Evolutionary conservation across 441 rosid species (phyloP), one percentile per base, ranked within the genome.

Genomic region (Raphanus hybrid): DNA sequence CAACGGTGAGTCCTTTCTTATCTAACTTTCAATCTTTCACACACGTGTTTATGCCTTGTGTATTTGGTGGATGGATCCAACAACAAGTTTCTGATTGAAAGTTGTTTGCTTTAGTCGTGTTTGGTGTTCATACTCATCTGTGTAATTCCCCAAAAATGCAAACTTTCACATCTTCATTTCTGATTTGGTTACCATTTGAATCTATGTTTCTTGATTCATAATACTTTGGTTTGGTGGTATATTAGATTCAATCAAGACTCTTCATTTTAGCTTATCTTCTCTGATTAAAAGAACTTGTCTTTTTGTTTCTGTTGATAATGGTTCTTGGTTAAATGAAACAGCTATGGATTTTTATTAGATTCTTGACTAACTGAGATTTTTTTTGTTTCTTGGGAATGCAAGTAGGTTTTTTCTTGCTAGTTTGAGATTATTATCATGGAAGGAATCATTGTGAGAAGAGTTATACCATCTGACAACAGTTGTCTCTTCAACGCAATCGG

Each of bases 391-490:
- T 48, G 4, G 74, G 52, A 50, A 54, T 83, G 73, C 39, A 71
- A 71, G 52, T 79, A 84, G 34, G 57, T 2, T 35, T 16, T 29
- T 8, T 8, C 57, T 52, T 16, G 6, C 68, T 64, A 64, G 84
- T 65, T 73, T 73, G 74, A 52, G 79, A 34, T 27, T 9, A 10
- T 26, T 26, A 81, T 43, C 39, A 95, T 95, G 99, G 99, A 95
- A 69, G 98, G 97, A 66, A 74, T 82, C 70, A 54, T 92, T 32
- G 83, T 85, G 80, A 89, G 99, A 82, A 87, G 98, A 80, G 92
- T 95, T 37, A 95, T 95, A 75, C 97, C 97, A 52, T 93, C 99
- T 2, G 98, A 95, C 70, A 95, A 95, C 87, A 93, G 97, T 85
- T 95, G 98, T 78, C 92, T 95, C 63, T 95, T 91, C 85, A 95